Base-by-base conservation (phyloP, 306 rosid genomes). In the Malus orientalis region DNA sequence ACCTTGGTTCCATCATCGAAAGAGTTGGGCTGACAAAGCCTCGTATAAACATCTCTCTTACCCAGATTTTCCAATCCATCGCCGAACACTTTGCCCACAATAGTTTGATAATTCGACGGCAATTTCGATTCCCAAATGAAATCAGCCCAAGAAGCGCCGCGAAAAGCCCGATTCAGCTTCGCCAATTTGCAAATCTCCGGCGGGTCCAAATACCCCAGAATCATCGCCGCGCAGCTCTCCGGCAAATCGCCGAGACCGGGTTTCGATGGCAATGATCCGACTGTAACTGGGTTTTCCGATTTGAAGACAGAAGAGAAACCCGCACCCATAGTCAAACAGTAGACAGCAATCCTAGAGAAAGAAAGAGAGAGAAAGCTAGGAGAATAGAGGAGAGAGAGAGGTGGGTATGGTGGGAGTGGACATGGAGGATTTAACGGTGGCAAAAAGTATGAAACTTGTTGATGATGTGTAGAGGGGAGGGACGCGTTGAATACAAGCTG, bases 111-210 rank as follows among this genome's bases (percentile, higher is more conserved):
- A 84, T 95, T 95, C 3, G 87, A 38, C 0, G 98, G 99, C 18
- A 95, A 81, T 73, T 95, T 95, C 15, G 97, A 89, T 44, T 95
- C 97, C 99, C 98, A 95, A 32, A 95, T 89, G 57, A 88, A 92
- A 87, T 95, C 97, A 0, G 99, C 96, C 84, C 83, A 82, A 3
- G 99, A 89, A 67, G 97, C 98, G 1, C 85, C 89, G 1, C 92
- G 97, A 58, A 95, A 95, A 22, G 97, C 86, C 74, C 93, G 92
- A 67, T 88, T 95, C 72, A 95, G 64, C 54, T 75, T 65, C 12
- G 96, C 93, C 67, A 95, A 79, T 55, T 78, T 82, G 73, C 98
- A 92, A 77, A 95, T 92, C 87, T 89, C 87, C 8, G 90, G 83
- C 10, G 99, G 98, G n/a, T 84, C 90, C 93, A 95, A 79, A 62